A percentile compares a stretch with the other conserved stretches of the same genome.
Conservation (phyloP, 2,329 filamentous ascomycete species). For the Periconia sp. region DNA sequence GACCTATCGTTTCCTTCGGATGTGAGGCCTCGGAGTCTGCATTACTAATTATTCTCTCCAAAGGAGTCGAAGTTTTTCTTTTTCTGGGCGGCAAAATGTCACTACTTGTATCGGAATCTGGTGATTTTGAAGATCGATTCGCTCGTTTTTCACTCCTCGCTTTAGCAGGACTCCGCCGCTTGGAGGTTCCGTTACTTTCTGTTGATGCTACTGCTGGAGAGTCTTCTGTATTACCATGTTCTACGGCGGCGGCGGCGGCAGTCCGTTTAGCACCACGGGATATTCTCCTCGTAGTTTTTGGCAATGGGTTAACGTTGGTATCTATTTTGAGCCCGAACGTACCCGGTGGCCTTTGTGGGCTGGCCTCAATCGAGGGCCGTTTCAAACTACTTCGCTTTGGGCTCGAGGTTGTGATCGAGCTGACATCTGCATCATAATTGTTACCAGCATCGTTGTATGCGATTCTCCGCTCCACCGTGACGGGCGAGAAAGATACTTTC, state of each 20-base stretch:
- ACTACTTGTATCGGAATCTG: too few relatives aligned
- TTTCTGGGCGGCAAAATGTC: too few relatives aligned
- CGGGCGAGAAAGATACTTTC: slow-evolving; percentile 17
- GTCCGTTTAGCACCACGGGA: neutral
- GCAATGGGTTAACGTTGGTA: neutral
- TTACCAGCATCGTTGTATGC: slow-evolving; percentile 10
- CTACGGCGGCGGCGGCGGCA: neutral
- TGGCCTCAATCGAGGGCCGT: neutral
- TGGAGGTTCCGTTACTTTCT: neutral
- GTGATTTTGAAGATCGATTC: too few relatives aligned
- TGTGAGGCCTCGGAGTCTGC: too few relatives aligned
- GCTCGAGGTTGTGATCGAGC: slow-evolving; percentile 4
- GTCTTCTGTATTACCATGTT: neutral
- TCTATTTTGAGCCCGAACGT: slow-evolving; percentile 10
- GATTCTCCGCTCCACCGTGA: slow-evolving; percentile 8
- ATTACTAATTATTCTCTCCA: too few relatives aligned
- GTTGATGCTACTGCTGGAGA: neutral
- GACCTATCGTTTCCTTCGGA: too few relatives aligned
- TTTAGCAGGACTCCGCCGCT: neutral
- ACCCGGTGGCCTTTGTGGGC: neutral
- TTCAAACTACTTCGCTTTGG: slow-evolving; percentile 10
- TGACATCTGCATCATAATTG: slow-evolving; percentile 2
- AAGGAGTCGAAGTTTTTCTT: too few relatives aligned
- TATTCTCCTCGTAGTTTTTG: neutral
- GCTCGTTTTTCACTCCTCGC: neutral